Percentiles rank a stretch among this genome's conserved stretches.
These are phyloP conservation scores for Moringa oleifera DNA, from an alignment of 345 rosid species.

Conservation along the genomic window DNA sequence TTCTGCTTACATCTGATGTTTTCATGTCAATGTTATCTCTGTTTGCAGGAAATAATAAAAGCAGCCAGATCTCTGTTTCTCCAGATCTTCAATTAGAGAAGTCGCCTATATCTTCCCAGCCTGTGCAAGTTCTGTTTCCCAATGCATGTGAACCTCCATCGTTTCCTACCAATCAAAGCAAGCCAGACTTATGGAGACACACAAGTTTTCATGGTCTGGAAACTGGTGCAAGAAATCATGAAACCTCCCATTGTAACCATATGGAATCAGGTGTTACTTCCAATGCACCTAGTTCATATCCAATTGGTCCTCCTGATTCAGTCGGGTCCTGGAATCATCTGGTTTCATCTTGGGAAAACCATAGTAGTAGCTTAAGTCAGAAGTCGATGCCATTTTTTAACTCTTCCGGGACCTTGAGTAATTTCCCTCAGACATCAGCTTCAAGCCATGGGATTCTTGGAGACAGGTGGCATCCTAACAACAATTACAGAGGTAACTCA, in stretches of 20 bases:
- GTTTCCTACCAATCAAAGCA: conserved; percentile 42
- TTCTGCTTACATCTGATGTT: conserved; percentile 17
- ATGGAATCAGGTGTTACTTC: conserved; percentile 47
- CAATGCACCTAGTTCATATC: conserved; percentile 33
- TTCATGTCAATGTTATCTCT: conserved; percentile 17
- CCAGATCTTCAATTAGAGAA: conserved; percentile 35
- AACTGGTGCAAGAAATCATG: conserved; percentile 35
- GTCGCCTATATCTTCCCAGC: conserved; percentile 39
- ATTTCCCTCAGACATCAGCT: conserved; percentile 37
- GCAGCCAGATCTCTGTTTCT: conserved; percentile 35
- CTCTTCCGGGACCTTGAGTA: conserved; percentile 39
- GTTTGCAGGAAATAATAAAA: conserved; percentile 47
- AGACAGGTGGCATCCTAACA: conserved; percentile 42
- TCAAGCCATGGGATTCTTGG: conserved; percentile 51
- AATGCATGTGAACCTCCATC: conserved; percentile 38
- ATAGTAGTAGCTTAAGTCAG: conserved; percentile 47
- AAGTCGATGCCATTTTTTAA: conserved; percentile 40
- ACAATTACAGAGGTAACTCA: conserved; percentile 36
- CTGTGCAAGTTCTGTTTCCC: conserved; percentile 35
- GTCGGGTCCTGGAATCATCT: conserved; percentile 50
- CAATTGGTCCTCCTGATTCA: conserved; percentile 34
- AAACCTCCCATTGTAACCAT: conserved; percentile 32
- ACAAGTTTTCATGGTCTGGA: conserved; percentile 37
- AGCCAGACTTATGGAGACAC: conserved; percentile 37
- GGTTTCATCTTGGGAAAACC: conserved; percentile 52